phyloP scores from a whole-genome alignment of 768 basidiomycete species.

The Chlorophyllum brunneum region DNA sequence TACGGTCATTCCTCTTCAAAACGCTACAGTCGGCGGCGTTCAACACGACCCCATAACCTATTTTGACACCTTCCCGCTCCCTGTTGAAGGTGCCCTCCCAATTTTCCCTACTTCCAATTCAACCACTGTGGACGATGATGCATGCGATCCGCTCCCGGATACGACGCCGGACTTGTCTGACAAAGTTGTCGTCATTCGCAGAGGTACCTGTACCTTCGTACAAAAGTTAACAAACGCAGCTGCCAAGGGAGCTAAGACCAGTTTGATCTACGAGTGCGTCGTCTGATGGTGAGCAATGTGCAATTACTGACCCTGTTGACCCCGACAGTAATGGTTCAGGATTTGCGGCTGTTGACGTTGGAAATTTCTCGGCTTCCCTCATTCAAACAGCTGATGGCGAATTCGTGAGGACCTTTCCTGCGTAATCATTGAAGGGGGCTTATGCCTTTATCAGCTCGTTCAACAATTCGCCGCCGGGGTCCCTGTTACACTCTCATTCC shows the following conservation, averaged over 20 bases:
- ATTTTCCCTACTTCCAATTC: conserved; percentile 60
- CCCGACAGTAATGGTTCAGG: conserved; percentile 42
- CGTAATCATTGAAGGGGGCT: too few relatives aligned
- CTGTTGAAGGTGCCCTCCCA: conserved; percentile 40
- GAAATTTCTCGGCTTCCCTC: conserved; percentile 43
- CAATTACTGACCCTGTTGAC: neutral
- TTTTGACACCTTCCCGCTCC: conserved; percentile 45
- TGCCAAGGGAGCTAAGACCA: conserved; percentile 46
- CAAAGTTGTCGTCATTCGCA: conserved; percentile 52
- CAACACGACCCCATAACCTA: conserved; percentile 49
- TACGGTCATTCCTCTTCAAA: conserved; percentile 54
- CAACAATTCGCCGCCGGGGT: conserved; percentile 43
- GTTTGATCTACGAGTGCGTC: conserved; percentile 54
- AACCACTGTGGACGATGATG: conserved; percentile 49
- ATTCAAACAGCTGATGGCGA: conserved; percentile 54
- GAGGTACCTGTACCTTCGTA: conserved; percentile 57
- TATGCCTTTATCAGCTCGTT: conserved; percentile 36
- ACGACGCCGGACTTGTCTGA: conserved; percentile 49
- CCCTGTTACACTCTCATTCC: conserved; percentile 42
- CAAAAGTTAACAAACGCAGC: conserved; percentile 50
- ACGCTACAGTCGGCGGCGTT: conserved; percentile 48
- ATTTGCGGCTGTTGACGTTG: conserved; percentile 38
- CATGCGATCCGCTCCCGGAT: conserved; percentile 53
- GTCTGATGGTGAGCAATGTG: neutral
- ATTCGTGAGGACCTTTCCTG: too few relatives aligned